Evolutionary conservation across 176 grass and related monocot genomes (phyloP), one percentile per base, ranked within the genome.

Genomic region (Zoysia pacifica): DNA sequence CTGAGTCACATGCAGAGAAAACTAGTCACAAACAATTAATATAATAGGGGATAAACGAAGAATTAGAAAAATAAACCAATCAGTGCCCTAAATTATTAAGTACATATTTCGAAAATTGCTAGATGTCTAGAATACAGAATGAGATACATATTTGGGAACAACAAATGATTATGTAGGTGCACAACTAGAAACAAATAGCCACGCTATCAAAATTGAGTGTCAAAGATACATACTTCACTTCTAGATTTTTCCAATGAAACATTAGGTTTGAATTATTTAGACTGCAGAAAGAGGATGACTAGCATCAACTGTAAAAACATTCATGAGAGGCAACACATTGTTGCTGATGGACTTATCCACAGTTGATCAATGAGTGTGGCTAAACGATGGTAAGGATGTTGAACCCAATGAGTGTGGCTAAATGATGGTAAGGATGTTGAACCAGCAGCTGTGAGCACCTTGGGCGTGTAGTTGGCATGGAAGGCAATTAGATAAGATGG

Each of bases 1-100:
- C 95, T 98, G 90, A 76, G 91, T 86, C 42, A 67, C n/a, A 76
- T 70, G 44, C 52, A 83, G 16, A 78, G 2, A n/a, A 62, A 75
- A 68, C 14, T 61, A 16, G 9, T 35, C n/a, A 83, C 64, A 65
- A 72, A 39, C 10, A 53, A 3, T 66, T 36, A 83, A 83, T 43
- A 86, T 28, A 28, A 28, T 28, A 28, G 28, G 28, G 35, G 41
- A 77, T 62, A 16, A 36, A 78, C 19, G 14, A 12, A 73, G 43
- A 72, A 75, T 48, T 58, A 43, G 42, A 75, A 3, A 13, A 83
- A 62, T 69, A 44, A 80, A 48, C 13, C 48, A 51, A 19, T 58
- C 58, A 72, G 15, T 40, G 38, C 70, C 47, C 69, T 16, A 65
- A 48, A 5, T 15, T 12, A 65, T 47, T 19, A 70, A 53, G 40